Evolutionary conservation across 495 filamentous ascomycete species (phyloP).

Genomic region (Hypoxylon lenormandii): DNA sequence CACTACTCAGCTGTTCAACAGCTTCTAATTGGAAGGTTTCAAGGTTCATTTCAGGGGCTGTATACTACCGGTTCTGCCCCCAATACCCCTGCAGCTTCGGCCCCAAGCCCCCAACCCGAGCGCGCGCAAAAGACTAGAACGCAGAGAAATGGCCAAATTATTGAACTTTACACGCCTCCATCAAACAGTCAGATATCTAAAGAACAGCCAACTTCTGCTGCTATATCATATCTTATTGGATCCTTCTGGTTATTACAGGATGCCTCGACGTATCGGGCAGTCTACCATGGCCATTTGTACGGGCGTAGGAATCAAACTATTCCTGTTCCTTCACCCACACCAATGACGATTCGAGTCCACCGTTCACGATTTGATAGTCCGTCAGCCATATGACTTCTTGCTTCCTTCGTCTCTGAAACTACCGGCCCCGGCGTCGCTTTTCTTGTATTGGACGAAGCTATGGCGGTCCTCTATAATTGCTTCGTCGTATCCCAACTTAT

Average conservation of each 20-base stretch:
- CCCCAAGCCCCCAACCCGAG: neutral
- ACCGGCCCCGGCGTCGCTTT: neutral
- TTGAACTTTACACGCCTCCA: neutral
- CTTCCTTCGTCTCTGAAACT: constrained; percentile 8
- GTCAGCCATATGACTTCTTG: neutral
- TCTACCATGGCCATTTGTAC: neutral
- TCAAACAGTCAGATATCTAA: no score
- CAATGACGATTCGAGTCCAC: neutral
- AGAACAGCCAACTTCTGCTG: no score
- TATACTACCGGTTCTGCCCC: no score
- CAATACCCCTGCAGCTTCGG: no score
- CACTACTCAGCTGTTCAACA: no score
- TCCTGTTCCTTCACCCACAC: neutral
- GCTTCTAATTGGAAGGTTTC: no score
- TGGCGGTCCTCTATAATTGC: neutral
- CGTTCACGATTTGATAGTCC: neutral
- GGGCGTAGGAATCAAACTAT: neutral
- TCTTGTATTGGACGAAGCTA: neutral
- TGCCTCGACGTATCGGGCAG: neutral
- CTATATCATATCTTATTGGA: neutral
- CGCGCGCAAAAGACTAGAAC: no score
- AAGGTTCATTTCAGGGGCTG: no score
- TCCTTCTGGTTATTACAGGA: neutral
- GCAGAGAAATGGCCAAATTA: neutral
- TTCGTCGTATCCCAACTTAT: neutral